phyloP scores from a whole-genome alignment of 768 basidiomycete genomes.

The Boletellus emodensis region DNA sequence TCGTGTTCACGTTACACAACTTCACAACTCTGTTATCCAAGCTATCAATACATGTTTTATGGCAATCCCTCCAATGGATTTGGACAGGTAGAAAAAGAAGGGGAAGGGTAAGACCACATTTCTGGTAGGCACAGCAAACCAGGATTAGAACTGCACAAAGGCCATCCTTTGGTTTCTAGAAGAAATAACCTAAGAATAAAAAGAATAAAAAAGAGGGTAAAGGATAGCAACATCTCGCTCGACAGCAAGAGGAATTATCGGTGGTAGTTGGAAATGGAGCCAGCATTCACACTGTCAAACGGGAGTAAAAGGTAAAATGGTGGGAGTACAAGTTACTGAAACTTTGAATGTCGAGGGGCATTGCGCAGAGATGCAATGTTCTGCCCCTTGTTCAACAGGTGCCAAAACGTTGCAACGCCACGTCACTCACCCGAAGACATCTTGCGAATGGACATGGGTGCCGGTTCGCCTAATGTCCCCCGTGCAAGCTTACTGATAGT shows the following conservation, averaged over 20 bases:
- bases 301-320: not conserved
- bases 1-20: too few relatives aligned
- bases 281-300: constrained; percentile 4
- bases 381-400: not conserved
- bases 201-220: not conserved
- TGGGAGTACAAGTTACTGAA: constrained; percentile 3
- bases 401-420: not conserved
- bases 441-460: not conserved
- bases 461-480: constrained; percentile 1
- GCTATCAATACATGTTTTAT: constrained; percentile 11
- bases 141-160: not conserved
- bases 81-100: not conserved
- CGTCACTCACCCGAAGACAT: constrained; percentile 7
- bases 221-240: constrained; percentile 12
- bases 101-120: constrained; percentile 3
- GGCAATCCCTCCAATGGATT: constrained; percentile 5
- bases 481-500: constrained; percentile 3
- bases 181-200: constrained; percentile 2
- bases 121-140: constrained; percentile 18
- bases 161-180: not conserved
- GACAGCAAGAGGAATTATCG: constrained; percentile 11
- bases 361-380: not conserved
- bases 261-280: constrained; percentile 2
- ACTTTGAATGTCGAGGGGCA: not conserved
- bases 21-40: constrained; percentile 1